phyloP scores from a whole-genome alignment of 1,139 yeast species.

The Yamadazyma oceani region DNA sequence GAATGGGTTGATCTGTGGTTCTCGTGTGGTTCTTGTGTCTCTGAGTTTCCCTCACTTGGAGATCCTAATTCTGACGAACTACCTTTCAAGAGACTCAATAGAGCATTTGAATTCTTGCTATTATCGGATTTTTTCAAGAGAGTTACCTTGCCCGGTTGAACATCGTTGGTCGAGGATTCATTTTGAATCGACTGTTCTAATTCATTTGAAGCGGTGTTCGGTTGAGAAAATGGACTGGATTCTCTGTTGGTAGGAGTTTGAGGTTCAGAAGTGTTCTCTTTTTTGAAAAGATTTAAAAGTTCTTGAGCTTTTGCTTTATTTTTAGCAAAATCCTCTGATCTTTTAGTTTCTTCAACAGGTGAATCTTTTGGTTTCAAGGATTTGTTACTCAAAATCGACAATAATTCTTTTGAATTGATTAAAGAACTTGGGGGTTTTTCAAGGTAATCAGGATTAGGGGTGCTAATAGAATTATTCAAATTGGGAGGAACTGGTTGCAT shows the following conservation, averaged over 20 bases:
- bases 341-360: constrained; percentile 8
- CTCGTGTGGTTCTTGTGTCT: constrained; percentile 1
- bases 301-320: constrained; percentile 41
- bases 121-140: constrained; percentile 11
- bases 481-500: constrained; percentile 9
- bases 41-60: constrained; percentile 1
- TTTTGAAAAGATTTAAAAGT: constrained; percentile 36
- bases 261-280: constrained; percentile 5
- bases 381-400: constrained; percentile 47
- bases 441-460: constrained; percentile 46
- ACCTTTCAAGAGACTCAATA: constrained; percentile 18
- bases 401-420: constrained; percentile 50
- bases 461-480: constrained; percentile 13
- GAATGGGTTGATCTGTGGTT: constrained; percentile 5
- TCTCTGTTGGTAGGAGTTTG: constrained; percentile 3
- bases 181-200: constrained; percentile 20
- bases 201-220: constrained; percentile 19
- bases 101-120: constrained; percentile 12
- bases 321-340: constrained; percentile 22
- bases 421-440: constrained; percentile 40
- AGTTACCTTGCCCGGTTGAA: constrained; percentile 13
- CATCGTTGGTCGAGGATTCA: not conserved
- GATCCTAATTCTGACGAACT: constrained; percentile 2
- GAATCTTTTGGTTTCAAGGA: constrained; percentile 19
- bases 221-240: constrained; percentile 12